Evolutionary conservation across 805 yeast genomes (phyloP).

Genomic region (Metschnikowia reukaufii): DNA sequence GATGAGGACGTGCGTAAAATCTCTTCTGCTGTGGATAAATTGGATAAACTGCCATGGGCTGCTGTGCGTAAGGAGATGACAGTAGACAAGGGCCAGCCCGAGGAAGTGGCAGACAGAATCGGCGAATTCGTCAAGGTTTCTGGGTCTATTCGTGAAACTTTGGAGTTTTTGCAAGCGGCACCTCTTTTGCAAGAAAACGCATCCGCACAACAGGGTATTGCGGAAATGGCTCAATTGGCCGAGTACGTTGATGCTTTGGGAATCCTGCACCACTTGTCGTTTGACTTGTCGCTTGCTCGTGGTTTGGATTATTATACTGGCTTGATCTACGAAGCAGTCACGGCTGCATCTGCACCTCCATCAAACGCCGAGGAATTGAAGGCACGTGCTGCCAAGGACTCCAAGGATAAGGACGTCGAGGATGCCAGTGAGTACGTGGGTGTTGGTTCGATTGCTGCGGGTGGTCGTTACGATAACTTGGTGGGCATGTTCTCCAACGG

Average conservation of each 20-base stretch:
- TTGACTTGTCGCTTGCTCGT: conserved; percentile 93
- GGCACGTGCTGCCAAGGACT: conserved; percentile 42
- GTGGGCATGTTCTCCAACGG: conserved; percentile 96
- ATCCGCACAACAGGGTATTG: conserved; percentile 76
- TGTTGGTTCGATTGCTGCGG: conserved; percentile 97
- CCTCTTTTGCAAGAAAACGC: conserved; percentile 61
- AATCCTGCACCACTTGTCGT: conserved; percentile 65
- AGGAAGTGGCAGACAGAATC: conserved; percentile 88
- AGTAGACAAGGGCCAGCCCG: conserved; percentile 86
- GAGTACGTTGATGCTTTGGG: conserved; percentile 81
- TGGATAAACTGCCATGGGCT: conserved; percentile 95
- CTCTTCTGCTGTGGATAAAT: conserved; percentile 93
- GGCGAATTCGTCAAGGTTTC: conserved; percentile 84
- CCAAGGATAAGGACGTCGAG: conserved; percentile 55
- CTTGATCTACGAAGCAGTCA: conserved; percentile 93
- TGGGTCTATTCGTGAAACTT: conserved; percentile 69
- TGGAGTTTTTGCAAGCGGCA: conserved; percentile 55
- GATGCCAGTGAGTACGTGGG: conserved; percentile 97
- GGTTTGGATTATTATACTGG: conserved; percentile 98
- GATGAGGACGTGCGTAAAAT: conserved; percentile 92
- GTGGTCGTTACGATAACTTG: conserved; percentile 95
- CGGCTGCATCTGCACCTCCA: conserved; percentile 96
- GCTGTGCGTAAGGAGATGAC: conserved; percentile 90
- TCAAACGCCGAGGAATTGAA: conserved; percentile 68
- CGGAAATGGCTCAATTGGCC: conserved; percentile 73